Evolutionary conservation across 352 stramenopile species (phyloP), one percentile per base, ranked within the genome.

Genomic region (Phytophthora nicotianae): DNA sequence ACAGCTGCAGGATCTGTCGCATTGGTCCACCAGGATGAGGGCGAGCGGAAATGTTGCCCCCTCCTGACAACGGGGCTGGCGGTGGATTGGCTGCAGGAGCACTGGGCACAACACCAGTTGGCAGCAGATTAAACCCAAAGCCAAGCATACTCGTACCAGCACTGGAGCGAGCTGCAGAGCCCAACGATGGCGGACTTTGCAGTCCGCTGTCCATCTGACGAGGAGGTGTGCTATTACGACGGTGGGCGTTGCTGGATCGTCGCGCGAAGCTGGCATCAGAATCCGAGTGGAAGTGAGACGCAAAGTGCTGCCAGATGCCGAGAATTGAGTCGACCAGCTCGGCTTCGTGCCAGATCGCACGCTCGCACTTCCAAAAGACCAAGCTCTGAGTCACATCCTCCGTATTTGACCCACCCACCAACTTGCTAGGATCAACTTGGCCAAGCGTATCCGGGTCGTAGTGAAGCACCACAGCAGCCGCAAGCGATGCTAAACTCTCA

Each of bases 251-350:
- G 38, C 81, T 81, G 3, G 80, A 75, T 61, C 80, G 70, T 21
- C 86, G 79, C 10, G 79, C 84, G 46, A 95, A 95, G 48, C 82
- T 89, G 11, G 83, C 86, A 60, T 95, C 83, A 7, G 77, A 81
- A 49, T 91, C 75, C 1, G 74, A 88, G 41, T 89, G 82, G 35
- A 95, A 90, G 37, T 75, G 72, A 19, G 86, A 79, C 5, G 79
- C 83, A 19, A 92, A 88, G 49, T 92, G 84, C 62, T 95, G 86
- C 86, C 86, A 95, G 26, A 93, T 81, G 2, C 77, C 74, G 19
- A 95, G 54, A 47, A 95, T 79, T 26, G 83, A 72, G 41, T 95
- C 84, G 7, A 91, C 79, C 4, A 95, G 66, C 50, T 95, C 86
- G 6, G 81, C 68, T 58, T 95, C 86, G 45, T 91, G 75, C 75